A percentile compares a stretch with the other conserved stretches of the same genome.
Conservation (phyloP, 768 basidiomycete species). For the Strobilomyces dryophilus region DNA sequence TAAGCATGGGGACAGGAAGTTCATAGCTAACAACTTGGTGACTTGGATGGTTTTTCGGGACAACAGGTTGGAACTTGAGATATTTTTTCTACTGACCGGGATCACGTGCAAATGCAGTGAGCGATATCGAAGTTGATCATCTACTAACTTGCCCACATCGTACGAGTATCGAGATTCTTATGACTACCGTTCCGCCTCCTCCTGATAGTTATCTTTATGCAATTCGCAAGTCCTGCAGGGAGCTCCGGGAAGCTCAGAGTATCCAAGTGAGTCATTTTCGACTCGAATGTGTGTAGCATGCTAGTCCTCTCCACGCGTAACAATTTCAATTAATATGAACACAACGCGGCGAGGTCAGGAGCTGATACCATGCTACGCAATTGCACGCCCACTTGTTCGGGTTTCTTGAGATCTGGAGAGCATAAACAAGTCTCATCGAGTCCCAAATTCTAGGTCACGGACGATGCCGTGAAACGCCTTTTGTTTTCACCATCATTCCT, state of each 20-base stretch:
- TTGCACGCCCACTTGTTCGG: neutral
- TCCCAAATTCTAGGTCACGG: slow-evolving; percentile 44
- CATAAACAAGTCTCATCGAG: slow-evolving; percentile 9
- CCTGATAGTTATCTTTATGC: slow-evolving; percentile 45
- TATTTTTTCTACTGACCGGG: neutral
- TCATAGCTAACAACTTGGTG: slow-evolving; percentile 9
- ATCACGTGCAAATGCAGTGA: slow-evolving; percentile 21
- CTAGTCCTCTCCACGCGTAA: neutral
- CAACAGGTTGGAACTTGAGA: too few relatives aligned
- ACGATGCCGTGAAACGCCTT: slow-evolving; percentile 54
- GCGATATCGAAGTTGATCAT: too few relatives aligned
- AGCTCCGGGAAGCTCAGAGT: slow-evolving; percentile 42
- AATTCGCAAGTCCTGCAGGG: slow-evolving; percentile 50
- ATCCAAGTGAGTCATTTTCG: slow-evolving; percentile 45
- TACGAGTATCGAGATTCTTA: neutral
- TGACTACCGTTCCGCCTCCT: slow-evolving; percentile 38
- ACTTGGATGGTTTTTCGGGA: neutral
- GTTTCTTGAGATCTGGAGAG: neutral
- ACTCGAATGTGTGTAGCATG: neutral
- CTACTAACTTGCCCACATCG: slow-evolving; percentile 9
- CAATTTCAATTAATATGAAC: neutral
- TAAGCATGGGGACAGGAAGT: slow-evolving; percentile 7
- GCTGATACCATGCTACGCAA: neutral
- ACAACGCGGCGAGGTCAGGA: neutral
- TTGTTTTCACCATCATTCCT: slow-evolving; percentile 63